Evolutionary conservation across 192 early-diverging fungal genomes (phyloP).

Genomic region (Glomus cerebriforme): DNA sequence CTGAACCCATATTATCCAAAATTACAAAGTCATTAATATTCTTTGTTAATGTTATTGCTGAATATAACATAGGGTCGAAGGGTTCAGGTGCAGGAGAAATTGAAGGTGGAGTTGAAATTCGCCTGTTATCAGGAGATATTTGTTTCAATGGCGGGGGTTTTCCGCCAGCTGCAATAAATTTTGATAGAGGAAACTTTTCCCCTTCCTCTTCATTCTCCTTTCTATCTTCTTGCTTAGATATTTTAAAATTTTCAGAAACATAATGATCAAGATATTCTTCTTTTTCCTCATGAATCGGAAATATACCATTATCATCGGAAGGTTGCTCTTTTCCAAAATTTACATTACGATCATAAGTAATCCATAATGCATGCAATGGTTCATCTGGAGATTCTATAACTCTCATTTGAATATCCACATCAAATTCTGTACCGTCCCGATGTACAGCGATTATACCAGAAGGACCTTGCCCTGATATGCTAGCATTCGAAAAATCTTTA

Average conservation of each 20-base stretch:
- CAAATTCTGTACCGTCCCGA: constrained; percentile 60
- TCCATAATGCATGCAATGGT: constrained; percentile 61
- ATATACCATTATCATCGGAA: not conserved
- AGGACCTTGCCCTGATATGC: not conserved
- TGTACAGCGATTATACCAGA: constrained; percentile 60
- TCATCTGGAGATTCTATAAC: constrained; percentile 52
- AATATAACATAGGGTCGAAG: constrained; percentile 38
- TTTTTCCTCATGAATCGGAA: not conserved
- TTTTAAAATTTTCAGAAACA: not conserved
- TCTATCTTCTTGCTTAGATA: constrained; percentile 33
- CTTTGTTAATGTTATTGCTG: constrained; percentile 45
- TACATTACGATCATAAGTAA: constrained; percentile 59
- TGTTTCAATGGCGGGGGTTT: constrained; percentile 1
- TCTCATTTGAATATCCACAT: constrained; percentile 62
- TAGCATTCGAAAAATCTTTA: constrained; percentile 1
- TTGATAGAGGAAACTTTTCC: constrained; percentile 26
- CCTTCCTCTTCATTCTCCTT: constrained; percentile 24
- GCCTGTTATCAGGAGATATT: not conserved
- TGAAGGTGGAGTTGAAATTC: constrained; percentile 23
- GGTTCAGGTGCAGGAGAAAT: not conserved
- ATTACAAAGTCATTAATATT: constrained; percentile 63
- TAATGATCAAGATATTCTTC: constrained; percentile 31
- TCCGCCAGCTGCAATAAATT: constrained; percentile 25
- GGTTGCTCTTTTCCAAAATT: constrained; percentile 44
- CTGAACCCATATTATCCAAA: constrained; percentile 63